These are phyloP conservation scores for Clausena lansium DNA, from an alignment of 345 rosid genomes.

Conservation along the genomic window DNA sequence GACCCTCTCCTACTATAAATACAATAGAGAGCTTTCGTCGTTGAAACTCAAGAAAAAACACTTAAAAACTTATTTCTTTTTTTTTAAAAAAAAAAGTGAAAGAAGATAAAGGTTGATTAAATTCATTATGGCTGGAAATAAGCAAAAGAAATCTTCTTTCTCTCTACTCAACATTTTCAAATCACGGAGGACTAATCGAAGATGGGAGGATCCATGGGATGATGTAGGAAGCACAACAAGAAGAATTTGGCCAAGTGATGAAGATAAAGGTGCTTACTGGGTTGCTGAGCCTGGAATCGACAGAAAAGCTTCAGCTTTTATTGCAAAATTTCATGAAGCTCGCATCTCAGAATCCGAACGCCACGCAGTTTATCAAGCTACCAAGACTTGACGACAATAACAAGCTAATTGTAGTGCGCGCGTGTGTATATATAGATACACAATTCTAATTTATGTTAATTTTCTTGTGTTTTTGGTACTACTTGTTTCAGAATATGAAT, in stretches of 20 bases:
- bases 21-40: background rate
- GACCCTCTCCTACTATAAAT: background rate
- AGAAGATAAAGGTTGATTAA: too few species aligned
- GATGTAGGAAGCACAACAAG: slow-evolving; percentile 13
- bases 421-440: too few species aligned
- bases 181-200: slow-evolving; percentile 28
- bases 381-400: background rate
- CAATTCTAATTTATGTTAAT: too few species aligned
- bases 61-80: background rate
- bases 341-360: slow-evolving; percentile 46
- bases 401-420: too few species aligned
- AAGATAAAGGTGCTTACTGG: slow-evolving; percentile 30
- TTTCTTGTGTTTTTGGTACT: too few species aligned
- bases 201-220: slow-evolving; percentile 11
- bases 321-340: slow-evolving; percentile 45
- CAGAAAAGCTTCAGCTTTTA: slow-evolving; percentile 44
- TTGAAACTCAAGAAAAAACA: background rate
- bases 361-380: slow-evolving; percentile 24
- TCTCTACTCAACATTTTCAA: slow-evolving; percentile 41
- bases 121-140: slow-evolving; percentile 34
- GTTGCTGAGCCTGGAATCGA: slow-evolving; percentile 51
- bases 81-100: background rate
- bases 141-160: slow-evolving; percentile 23
- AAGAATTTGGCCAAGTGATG: slow-evolving; percentile 36
- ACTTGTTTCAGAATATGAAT: background rate